phyloP scores from a whole-genome alignment of 2,329 filamentous ascomycete genomes.

The Diaporthe citrichinensis region DNA sequence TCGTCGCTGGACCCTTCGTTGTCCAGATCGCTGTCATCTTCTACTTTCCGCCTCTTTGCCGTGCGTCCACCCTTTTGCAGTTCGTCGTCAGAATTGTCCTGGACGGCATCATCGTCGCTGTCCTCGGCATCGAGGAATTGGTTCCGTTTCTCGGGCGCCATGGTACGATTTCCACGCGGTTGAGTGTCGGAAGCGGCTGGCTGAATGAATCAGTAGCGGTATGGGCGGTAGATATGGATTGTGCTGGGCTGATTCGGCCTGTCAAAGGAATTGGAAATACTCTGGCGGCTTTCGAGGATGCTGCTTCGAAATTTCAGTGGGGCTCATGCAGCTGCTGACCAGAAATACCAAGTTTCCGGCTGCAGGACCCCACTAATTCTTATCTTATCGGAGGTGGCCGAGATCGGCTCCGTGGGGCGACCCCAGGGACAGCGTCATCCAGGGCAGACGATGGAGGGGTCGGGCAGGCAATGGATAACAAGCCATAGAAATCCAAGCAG shows the following conservation, averaged over 20 bases:
- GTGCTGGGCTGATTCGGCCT: slow-evolving; percentile 16
- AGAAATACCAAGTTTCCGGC: slow-evolving; percentile 8
- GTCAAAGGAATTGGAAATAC: slow-evolving; percentile 34
- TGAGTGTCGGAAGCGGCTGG: slow-evolving; percentile 10
- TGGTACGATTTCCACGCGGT: slow-evolving; percentile 51
- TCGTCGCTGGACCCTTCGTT: slow-evolving; percentile 57
- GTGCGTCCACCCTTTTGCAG: slow-evolving; percentile 74
- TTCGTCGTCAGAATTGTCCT: slow-evolving; percentile 76
- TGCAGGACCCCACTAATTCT: slow-evolving; percentile 1
- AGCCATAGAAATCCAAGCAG: slow-evolving; percentile 17
- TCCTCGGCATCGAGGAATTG: slow-evolving; percentile 76
- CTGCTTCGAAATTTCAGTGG: slow-evolving; percentile 36
- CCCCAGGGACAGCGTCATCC: neutral
- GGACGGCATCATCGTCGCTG: slow-evolving; percentile 70
- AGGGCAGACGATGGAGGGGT: slow-evolving; percentile 26
- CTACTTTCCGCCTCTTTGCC: slow-evolving; percentile 75
- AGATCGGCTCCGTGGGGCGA: slow-evolving; percentile 40
- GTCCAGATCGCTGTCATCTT: slow-evolving; percentile 57
- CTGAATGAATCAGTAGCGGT: slow-evolving; percentile 15
- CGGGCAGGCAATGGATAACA: slow-evolving; percentile 6
- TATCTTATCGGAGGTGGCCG: slow-evolving; percentile 40
- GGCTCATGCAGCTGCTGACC: slow-evolving; percentile 1
- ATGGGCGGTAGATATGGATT: slow-evolving; percentile 9
- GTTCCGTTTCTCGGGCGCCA: slow-evolving; percentile 80
- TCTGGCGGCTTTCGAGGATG: slow-evolving; percentile 15